A percentile compares a stretch with the other conserved stretches of the same genome.
These are phyloP conservation scores for Paxillus rubicundulus DNA, from an alignment of 768 basidiomycete genomes.

Conservation along the genomic window DNA sequence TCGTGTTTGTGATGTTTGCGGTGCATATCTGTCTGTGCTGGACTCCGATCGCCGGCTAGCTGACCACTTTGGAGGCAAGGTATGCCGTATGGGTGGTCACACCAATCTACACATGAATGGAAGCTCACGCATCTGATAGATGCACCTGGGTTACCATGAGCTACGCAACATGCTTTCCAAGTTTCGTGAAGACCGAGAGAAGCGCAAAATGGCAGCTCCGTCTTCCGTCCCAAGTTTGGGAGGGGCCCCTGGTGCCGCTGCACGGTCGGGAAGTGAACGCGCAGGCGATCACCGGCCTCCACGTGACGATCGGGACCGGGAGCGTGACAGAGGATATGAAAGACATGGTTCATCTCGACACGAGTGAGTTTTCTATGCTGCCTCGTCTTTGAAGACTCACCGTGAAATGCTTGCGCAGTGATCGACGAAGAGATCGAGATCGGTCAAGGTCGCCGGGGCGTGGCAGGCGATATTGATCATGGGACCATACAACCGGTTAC, in stretches of 20 bases:
- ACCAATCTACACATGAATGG: conserved; percentile 18
- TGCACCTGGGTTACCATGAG: conserved; percentile 99
- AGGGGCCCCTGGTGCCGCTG: conserved; percentile 35
- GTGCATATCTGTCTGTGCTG: conserved; percentile 96
- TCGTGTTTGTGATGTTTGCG: conserved; percentile 99
- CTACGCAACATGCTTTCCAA: conserved; percentile 89
- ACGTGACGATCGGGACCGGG: conserved; percentile 66
- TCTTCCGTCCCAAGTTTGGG: conserved; percentile 37
- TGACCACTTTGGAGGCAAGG: conserved; percentile 99
- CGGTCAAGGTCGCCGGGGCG: conserved; percentile 71
- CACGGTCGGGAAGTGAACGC: conserved; percentile 43
- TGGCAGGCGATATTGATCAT: conserved; percentile 49
- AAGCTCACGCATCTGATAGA: conserved; percentile 52
- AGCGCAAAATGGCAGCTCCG: conserved; percentile 61
- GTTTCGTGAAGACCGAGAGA: conserved; percentile 89
- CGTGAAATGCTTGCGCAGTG: conserved; percentile 37
- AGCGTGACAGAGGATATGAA: conserved; percentile 68
- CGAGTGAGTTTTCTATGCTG: conserved; percentile 51
- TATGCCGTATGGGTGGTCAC: conserved; percentile 38
- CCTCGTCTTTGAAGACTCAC: conserved; percentile 17
- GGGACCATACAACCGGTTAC: neutral
- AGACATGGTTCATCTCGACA: conserved; percentile 68
- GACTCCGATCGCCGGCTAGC: conserved; percentile 98
- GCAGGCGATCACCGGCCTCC: conserved; percentile 54
- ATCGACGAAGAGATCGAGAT: conserved; percentile 70